phyloP scores from a whole-genome alignment of 2,329 filamentous ascomycete genomes.

The Zymoseptoria crescenta region DNA sequence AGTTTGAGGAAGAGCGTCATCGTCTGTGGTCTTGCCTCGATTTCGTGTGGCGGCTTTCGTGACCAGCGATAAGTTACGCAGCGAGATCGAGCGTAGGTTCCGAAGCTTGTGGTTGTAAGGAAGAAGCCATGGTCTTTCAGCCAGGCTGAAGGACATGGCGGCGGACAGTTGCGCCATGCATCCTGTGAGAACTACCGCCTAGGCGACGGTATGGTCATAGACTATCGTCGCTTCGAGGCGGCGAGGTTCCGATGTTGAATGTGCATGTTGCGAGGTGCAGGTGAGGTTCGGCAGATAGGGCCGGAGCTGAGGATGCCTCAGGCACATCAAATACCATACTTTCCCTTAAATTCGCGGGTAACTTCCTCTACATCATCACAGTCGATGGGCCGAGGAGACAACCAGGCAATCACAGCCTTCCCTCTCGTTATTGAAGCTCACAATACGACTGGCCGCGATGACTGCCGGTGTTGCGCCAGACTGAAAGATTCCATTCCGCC shows the following conservation, averaged over 20 bases:
- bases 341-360: too few species aligned
- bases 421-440: too few species aligned
- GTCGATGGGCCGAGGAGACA: too few species aligned
- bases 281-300: too few species aligned
- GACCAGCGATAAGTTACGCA: slow-evolving; percentile 73
- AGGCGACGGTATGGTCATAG: background rate
- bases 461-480: too few species aligned
- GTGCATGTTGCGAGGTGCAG: background rate
- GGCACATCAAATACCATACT: too few species aligned
- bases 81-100: slow-evolving; percentile 76
- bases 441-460: too few species aligned
- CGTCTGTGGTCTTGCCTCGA: slow-evolving; percentile 62
- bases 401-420: too few species aligned
- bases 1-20: slow-evolving; percentile 61
- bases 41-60: slow-evolving; percentile 38
- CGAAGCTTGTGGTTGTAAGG: slow-evolving; percentile 78
- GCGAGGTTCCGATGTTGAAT: background rate
- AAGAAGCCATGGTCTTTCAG: slow-evolving; percentile 45
- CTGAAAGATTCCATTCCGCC: too few species aligned
- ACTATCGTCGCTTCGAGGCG: background rate
- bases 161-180: slow-evolving; percentile 22
- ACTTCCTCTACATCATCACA: too few species aligned
- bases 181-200: slow-evolving; percentile 1
- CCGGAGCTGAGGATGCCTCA: too few species aligned
- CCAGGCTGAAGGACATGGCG: slow-evolving; percentile 24